Percentiles rank a stretch among this genome's conserved stretches.
Evolutionary conservation across 2,329 filamentous ascomycete genomes (phyloP).

Genomic region (Botrytis medusae): DNA sequence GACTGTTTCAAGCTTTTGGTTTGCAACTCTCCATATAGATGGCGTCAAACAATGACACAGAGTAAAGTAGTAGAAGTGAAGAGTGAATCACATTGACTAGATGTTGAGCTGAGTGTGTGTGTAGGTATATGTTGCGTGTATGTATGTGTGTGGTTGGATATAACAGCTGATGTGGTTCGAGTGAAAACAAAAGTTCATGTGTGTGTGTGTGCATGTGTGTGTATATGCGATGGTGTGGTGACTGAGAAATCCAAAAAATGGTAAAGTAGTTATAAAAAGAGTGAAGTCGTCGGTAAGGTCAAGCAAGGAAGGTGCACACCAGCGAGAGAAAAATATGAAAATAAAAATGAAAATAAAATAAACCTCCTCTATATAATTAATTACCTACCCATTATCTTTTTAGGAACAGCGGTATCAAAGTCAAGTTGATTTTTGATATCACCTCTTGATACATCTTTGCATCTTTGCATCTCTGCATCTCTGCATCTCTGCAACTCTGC

Average conservation of each 20-base stretch:
- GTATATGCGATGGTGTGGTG: not conserved
- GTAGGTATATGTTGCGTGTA: not conserved
- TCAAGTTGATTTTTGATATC: not conserved
- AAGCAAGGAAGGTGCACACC: not conserved
- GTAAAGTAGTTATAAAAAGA: not conserved
- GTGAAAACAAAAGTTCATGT: not conserved
- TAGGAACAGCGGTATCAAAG: not conserved
- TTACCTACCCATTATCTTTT: not conserved
- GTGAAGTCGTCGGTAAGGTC: not conserved
- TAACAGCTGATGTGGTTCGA: not conserved
- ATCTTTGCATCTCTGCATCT: no score
- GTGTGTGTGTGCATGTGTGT: not conserved
- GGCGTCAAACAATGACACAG: not conserved
- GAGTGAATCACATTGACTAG: not conserved
- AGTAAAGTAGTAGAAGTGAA: not conserved
- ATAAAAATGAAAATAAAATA: not conserved
- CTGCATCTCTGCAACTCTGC: no score
- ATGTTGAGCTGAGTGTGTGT: no score
- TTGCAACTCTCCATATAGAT: not conserved
- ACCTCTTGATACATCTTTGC: not conserved
- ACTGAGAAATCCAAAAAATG: not conserved
- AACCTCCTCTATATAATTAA: not conserved
- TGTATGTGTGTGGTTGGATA: not conserved
- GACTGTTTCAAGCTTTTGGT: not conserved
- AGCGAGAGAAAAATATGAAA: not conserved